Percentiles rank a stretch among this genome's conserved stretches.
Evolutionary conservation across 2,329 filamentous ascomycete genomes (phyloP).

Genomic region (Piedraia hortae): DNA sequence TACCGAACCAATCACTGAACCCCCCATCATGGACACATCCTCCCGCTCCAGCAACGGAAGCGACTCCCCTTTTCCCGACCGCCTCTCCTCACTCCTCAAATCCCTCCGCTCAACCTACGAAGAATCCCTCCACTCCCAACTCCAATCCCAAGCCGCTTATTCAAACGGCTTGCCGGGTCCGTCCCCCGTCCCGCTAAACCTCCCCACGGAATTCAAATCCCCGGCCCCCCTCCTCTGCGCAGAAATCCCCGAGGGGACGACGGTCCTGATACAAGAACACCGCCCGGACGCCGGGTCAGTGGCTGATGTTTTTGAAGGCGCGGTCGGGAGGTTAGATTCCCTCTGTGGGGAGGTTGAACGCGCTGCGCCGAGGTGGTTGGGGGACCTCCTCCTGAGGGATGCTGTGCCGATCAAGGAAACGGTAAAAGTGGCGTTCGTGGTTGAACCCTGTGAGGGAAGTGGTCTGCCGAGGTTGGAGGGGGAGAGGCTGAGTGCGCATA

Average conservation of each 20-base stretch:
- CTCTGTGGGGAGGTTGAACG: conserved; percentile 68
- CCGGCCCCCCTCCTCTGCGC: conserved; percentile 42
- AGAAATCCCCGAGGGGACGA: conserved; percentile 47
- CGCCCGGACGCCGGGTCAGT: conserved; percentile 33
- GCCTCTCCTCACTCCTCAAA: conserved; percentile 43
- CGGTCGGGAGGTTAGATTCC: conserved; percentile 45
- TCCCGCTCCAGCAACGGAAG: conserved; percentile 24
- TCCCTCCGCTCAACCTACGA: conserved; percentile 50
- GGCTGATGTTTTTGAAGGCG: conserved; percentile 76
- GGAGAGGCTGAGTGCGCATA: conserved; percentile 79
- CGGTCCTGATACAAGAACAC: conserved; percentile 37
- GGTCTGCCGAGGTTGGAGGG: conserved; percentile 45
- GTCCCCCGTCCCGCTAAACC: conserved; percentile 12
- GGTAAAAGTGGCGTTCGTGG: conserved; percentile 79
- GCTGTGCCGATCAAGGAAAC: conserved; percentile 66
- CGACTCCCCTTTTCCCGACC: conserved; percentile 46
- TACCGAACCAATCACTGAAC: conserved; percentile 39
- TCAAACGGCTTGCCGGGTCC: conserved; percentile 11
- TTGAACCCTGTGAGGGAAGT: conserved; percentile 44
- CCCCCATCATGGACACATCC: conserved; percentile 29
- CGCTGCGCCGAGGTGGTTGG: conserved; percentile 71
- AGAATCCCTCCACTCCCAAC: conserved; percentile 28
- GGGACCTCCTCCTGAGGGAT: conserved; percentile 62
- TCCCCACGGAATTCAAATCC: conserved; percentile 37
- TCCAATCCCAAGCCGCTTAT: conserved; percentile 8